These are phyloP conservation scores for Tetradesmus lagerheimii DNA, from an alignment of 139 green algal genomes.

Conservation along the genomic window DNA sequence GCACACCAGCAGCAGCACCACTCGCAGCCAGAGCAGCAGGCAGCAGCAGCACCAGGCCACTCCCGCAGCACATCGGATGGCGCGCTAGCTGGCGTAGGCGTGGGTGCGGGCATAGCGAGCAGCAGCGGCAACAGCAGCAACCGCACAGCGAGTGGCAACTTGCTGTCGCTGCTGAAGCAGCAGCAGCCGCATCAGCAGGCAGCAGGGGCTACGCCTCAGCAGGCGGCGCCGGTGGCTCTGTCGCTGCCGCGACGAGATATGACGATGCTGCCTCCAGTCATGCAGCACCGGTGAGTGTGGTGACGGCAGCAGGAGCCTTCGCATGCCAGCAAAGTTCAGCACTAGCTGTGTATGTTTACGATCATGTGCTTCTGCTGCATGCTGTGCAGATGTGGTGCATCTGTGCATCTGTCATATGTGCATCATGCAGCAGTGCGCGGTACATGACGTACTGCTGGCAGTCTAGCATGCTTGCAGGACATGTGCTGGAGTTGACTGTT, in stretches of 20 bases:
- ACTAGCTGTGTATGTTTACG: too few relatives aligned
- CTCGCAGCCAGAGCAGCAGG: neutral
- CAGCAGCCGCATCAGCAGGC: conserved; percentile 4
- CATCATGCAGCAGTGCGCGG: too few relatives aligned
- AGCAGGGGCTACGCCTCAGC: neutral
- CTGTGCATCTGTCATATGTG: too few relatives aligned
- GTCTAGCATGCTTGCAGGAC: neutral
- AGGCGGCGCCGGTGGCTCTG: conserved; percentile 57
- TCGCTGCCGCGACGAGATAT: conserved; percentile 72
- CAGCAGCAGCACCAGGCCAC: conserved; percentile 12
- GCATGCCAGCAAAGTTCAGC: too few relatives aligned
- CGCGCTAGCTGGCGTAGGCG: neutral
- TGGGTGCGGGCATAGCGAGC: neutral
- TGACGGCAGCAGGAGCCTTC: neutral
- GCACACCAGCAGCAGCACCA: conserved; percentile 34
- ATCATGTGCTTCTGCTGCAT: neutral
- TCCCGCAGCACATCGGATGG: conserved; percentile 24
- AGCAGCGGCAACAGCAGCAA: conserved; percentile 16
- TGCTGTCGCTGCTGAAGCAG: conserved; percentile 40
- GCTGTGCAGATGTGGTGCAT: too few relatives aligned
- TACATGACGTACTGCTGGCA: neutral
- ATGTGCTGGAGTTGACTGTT: neutral
- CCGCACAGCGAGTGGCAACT: conserved; percentile 18
- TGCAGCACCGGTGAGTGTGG: conserved; percentile 58
- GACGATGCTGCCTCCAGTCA: conserved; percentile 68